Evolutionary conservation across 192 early-diverging fungal species (phyloP), one percentile per base, ranked within the genome.

Genomic region (Coemansia sp.): DNA sequence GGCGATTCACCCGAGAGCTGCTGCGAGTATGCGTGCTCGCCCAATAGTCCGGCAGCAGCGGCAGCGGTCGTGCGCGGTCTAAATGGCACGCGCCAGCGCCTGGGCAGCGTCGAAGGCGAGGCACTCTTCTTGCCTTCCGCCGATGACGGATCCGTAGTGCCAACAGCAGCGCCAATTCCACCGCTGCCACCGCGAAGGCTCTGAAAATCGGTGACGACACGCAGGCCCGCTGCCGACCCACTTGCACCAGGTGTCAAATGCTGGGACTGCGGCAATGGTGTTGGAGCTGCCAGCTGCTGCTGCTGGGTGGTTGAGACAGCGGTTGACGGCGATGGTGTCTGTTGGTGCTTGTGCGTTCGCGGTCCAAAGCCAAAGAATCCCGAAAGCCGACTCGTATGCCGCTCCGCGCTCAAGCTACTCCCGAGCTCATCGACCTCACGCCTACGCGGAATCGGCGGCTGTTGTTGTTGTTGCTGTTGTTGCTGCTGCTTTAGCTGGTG

Each of bases 351-450:
- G 24, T 68, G 38, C 2, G 72, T 4, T 1, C 81, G 69, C 39
- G 70, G 81, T 0, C 72, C 81, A 69, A 83, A 83, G 2, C 76
- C 73, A 70, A 83, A 83, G 42, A 83, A 65, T 4, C 81, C 81
- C 6, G 81, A 83, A 11, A 83, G 36, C 11, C 81, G 53, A 27
- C 81, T 68, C 2, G 81, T 62, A 36, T 65, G 60, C n/a, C 34
- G 63, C 12, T 71, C 64, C 3, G 46, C 34, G 5, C 42, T 56
- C 36, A 39, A 36, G 34, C 59, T 61, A 36, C 36, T 19, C 59
- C 19, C 19, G 5, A 13, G 36, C 19, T 58, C 55, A 58, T 58
- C 55, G 29, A 17, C 13, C 55, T 32, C 55, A 1, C 32, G 55
- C 17, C 55, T 29, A 15, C 46, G 60, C n/a, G 31, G 34, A 22